phyloP scores from a whole-genome alignment of 1,139 yeast genomes.

The Suhomyces coccinellae region DNA sequence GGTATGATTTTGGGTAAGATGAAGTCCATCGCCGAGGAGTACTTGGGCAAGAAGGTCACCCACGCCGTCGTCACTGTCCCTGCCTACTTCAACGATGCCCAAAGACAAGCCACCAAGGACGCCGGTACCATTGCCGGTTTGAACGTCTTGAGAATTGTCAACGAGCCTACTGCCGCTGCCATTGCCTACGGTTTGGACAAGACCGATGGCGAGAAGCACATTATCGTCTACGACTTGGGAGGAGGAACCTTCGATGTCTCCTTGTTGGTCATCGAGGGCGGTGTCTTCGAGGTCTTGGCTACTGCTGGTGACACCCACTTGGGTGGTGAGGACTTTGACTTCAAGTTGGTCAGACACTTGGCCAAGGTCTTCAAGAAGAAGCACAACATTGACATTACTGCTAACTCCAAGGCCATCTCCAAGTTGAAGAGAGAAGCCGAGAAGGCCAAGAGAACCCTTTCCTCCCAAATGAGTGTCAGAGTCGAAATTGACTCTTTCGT shows the following conservation, averaged over 20 bases:
- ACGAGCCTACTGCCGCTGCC: conserved; percentile 98
- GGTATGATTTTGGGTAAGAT: conserved; percentile 90
- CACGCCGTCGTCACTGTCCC: conserved; percentile 97
- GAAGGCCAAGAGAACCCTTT: conserved; percentile 93
- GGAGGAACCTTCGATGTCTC: conserved; percentile 59
- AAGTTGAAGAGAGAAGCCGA: conserved; percentile 95
- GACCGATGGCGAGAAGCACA: conserved; percentile 53
- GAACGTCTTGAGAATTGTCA: conserved; percentile 90
- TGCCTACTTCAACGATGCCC: conserved; percentile 97
- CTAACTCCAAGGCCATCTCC: conserved; percentile 77
- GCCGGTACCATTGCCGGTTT: conserved; percentile 97
- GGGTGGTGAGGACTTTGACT: conserved; percentile 94
- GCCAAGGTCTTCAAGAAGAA: conserved; percentile 85
- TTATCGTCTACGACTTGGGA: conserved; percentile 54
- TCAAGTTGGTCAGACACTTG: conserved; percentile 83
- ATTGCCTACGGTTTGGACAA: conserved; percentile 96
- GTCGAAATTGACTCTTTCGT: conserved; percentile 93
- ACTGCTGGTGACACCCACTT: conserved; percentile 58
- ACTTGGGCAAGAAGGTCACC: conserved; percentile 83
- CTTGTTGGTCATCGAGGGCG: conserved; percentile 51
- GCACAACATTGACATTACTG: conserved; percentile 72
- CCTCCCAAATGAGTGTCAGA: conserved; percentile 86
- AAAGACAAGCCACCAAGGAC: conserved; percentile 97
- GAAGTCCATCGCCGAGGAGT: conserved; percentile 93
- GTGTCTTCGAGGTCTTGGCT: conserved; percentile 54